Percentiles rank a stretch among this genome's conserved stretches.
Evolutionary conservation across 345 rosid species (phyloP).

Genomic region (Eucalyptus shirleyi): DNA sequence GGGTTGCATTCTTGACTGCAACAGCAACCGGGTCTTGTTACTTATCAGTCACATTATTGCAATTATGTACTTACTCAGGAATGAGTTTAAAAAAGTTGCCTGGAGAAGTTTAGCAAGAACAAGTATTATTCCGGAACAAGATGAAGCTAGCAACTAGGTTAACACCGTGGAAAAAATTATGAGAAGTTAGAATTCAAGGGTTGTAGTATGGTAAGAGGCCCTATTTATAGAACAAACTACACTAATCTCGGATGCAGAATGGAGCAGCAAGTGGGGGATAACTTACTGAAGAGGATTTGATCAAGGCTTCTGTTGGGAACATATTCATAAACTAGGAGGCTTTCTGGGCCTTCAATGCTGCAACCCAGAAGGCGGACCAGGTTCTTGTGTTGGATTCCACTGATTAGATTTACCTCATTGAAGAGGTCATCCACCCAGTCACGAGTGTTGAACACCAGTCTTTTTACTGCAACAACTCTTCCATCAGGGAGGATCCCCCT

Average conservation of each 20-base stretch:
- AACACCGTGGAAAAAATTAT: neutral
- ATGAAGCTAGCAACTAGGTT: neutral
- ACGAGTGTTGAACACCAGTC: slow-evolving; percentile 1
- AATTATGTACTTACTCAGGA: neutral
- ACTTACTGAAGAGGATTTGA: neutral
- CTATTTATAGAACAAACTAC: neutral
- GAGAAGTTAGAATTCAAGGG: neutral
- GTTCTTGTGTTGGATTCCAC: slow-evolving; percentile 13
- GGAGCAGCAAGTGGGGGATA: neutral
- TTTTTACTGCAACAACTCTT: slow-evolving; percentile 2
- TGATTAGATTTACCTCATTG: slow-evolving; percentile 6
- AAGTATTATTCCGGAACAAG: neutral
- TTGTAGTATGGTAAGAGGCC: neutral
- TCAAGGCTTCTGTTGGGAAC: slow-evolving; percentile 6
- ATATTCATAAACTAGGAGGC: slow-evolving; percentile 7
- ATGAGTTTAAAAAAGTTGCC: neutral
- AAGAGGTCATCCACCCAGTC: slow-evolving; percentile 11
- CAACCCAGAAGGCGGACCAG: slow-evolving; percentile 5
- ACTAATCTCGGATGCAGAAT: neutral
- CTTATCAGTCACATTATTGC: neutral
- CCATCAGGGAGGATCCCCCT: slow-evolving; percentile 4
- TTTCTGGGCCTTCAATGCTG: slow-evolving; percentile 13
- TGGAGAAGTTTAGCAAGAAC: neutral
- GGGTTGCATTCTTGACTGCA: neutral
- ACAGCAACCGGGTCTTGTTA: neutral